Conservation (phyloP, 73 alveolate species). For the Tetrahymena borealis region DNA sequence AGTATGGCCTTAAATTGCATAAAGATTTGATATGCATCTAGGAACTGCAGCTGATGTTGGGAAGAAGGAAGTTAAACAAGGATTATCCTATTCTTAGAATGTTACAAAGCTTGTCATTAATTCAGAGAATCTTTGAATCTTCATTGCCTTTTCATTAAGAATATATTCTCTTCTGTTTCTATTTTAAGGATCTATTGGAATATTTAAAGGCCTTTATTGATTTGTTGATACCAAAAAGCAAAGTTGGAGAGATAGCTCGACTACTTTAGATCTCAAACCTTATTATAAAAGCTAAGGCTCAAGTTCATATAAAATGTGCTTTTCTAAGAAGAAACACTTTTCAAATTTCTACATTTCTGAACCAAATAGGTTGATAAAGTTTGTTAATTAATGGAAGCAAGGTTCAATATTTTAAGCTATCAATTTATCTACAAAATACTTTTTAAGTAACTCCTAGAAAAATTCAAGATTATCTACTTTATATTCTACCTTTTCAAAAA, state of each 20-base stretch:
- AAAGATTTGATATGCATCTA: neutral
- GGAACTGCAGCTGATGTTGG: neutral
- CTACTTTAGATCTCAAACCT: neutral
- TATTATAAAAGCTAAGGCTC: neutral
- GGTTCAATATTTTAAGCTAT: neutral
- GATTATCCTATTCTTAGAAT: neutral
- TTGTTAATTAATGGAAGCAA: neutral
- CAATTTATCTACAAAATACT: neutral
- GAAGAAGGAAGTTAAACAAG: neutral
- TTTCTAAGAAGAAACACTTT: neutral
- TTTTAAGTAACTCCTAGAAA: neutral
- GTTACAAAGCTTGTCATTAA: neutral
- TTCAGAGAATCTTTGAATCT: neutral
- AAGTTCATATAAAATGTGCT: neutral
- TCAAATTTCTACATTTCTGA: neutral
- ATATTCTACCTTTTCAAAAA: neutral
- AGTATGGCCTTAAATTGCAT: neutral
- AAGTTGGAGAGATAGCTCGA: neutral
- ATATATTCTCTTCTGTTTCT: neutral
- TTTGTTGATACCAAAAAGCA: neutral
- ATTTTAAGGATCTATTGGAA: neutral
- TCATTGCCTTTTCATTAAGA: neutral
- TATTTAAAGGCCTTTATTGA: neutral
- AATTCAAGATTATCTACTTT: neutral
- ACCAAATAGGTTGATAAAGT: neutral